Evolutionary conservation across 441 rosid species (phyloP).

Genomic region (Jatropha multifida): DNA sequence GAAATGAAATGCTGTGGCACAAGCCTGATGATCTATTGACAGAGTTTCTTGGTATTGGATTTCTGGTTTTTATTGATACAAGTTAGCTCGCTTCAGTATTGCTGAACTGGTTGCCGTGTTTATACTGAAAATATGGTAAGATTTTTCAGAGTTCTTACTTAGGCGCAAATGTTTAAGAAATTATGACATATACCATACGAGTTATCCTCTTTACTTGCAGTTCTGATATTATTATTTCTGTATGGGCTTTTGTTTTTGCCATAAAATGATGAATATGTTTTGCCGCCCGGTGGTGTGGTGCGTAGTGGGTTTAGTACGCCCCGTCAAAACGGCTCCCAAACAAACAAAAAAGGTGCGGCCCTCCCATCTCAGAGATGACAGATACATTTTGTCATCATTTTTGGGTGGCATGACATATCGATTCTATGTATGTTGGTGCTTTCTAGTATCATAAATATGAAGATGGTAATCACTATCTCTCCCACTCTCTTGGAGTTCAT

Average conservation of each 20-base stretch:
- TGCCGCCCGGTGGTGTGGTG: too few species aligned
- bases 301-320: too few species aligned
- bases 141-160: neutral
- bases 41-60: constrained; percentile 11
- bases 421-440: neutral
- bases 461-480: neutral
- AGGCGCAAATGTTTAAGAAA: constrained; percentile 8
- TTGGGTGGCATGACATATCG: neutral
- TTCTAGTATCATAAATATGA: neutral
- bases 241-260: neutral
- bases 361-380: neutral
- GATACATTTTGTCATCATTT: neutral
- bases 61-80: neutral
- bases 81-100: neutral
- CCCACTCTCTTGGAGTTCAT: neutral
- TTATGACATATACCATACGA: neutral
- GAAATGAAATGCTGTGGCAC: constrained; percentile 19
- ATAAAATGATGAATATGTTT: neutral
- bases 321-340: too few species aligned
- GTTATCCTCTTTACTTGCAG: neutral
- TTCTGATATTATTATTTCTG: neutral
- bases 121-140: neutral
- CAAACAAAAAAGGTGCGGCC: too few species aligned
- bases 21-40: constrained; percentile 11
- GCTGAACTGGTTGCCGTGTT: neutral